Base-by-base conservation (phyloP, 441 rosid genomes). In the Manihot esculenta region DNA sequence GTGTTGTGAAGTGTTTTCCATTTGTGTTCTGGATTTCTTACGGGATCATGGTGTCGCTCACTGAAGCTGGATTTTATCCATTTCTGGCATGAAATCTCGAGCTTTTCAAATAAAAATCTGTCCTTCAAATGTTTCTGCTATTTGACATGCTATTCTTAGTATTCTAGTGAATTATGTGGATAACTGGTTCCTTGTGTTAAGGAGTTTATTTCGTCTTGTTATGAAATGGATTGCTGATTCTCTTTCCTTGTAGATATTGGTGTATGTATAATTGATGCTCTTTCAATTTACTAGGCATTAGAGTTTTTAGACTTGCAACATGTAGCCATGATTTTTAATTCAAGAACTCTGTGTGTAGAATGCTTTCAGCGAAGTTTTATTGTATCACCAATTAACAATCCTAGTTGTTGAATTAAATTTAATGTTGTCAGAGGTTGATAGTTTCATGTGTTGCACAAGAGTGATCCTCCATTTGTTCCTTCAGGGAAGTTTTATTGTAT, bases 401-500 rank as follows among this genome's bases (percentile, higher is more conserved):
- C 45, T 18, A 70, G 51, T 27, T 70, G 12, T 66, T 72, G 56
- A 62, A 55, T 63, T 30, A 63, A 75, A 42, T 49, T 45, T 58
- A 54, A 47, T 73, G 51, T 70, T 27, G 64, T 56, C 63, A 60
- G 87, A 93, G 99, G 99, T 96, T 74, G 99, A 96, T 75, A 93
- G 98, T 96, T 96, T 83, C 99, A 96, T 74, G 98, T 96, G 72
- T 85, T 96, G 76, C 93, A 98, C 61, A 96, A 91, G 83, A 93
- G 97, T 54, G 97, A 96, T 83, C 97, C 97, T 72, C 96, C 97
- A 21, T 96, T 93, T 72, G 96, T 85, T 47, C 92, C 97, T 23
- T 79, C 96, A n/a, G n/a, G n/a, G n/a, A n/a, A n/a, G n/a, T n/a
- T n/a, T n/a, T n/a, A 38, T 38, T 38, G 42, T 57, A 18, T 10